Base-by-base conservation (phyloP, 441 rosid genomes). In the Breynia disticha region DNA sequence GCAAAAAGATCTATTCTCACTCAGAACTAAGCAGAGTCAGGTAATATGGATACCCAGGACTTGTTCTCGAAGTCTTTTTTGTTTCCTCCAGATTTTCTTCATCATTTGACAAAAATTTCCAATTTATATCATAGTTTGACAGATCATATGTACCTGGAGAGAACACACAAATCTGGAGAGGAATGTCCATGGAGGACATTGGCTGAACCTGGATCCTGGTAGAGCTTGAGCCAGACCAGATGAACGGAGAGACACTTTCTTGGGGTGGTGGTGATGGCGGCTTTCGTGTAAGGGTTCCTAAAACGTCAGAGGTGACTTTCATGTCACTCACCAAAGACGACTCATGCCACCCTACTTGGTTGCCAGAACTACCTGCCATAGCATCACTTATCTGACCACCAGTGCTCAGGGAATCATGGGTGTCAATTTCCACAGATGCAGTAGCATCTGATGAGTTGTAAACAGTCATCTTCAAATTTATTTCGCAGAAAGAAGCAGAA, bases 201-300 rank as follows among this genome's bases (percentile, higher is more conserved):
- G 99, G 87, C 66, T 70, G 75, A 48, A 85, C 68, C 58, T 45
- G 66, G 56, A 79, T 64, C 51, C 70, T 80, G 51, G 86, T 82
- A 19, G 81, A 76, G 67, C 91, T 83, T 54, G 86, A 73, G 46
- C 88, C 96, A 46, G 84, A 79, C 99, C 97, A 94, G 46, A 87
- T 65, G 70, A 82, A 83, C 0, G 95, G 83, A 43, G 84, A 68
- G 46, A 75, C 79, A 24, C 83, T 79, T 66, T 79, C 88, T 16
- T 66, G 70, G 16, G 80, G 68, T 22, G 80, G 68, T 32, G 60
- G 20, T 18, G 80, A 68, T 32, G 60, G 20, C 16, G 79, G 52
- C 41, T 73, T 78, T 2, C 55, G 60, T 51, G 35, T 45, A 18
- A 49, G 74, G 39, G 62, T 68, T 59, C 69, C 71, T 53, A 55